Evolutionary conservation across 306 rosid genomes (phyloP), one percentile per base, ranked within the genome.

Genomic region (Ochetophila trinervis): DNA sequence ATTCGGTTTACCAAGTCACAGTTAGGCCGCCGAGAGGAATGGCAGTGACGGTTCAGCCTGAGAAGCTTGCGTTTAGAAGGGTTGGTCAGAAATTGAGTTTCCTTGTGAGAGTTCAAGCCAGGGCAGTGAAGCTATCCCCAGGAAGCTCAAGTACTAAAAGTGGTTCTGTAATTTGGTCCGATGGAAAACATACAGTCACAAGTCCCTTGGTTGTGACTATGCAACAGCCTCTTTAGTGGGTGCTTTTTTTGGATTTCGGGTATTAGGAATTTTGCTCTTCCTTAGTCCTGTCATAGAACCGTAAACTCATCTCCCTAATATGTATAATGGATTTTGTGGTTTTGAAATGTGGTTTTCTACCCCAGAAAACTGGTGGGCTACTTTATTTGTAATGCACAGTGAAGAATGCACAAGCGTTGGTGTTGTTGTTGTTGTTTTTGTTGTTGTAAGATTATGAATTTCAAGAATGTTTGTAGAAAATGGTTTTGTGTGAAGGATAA

Each of bases 131-230:
- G 81, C 91, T 88, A 42, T 78, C 97, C 10, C 77, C 96, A 6
- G 97, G 97, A 22, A 79, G 86, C 76, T 82, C 94, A 2, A 70
- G 60, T 40, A 73, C 84, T 67, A 73, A 68, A 61, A 83, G 85
- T 74, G 97, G 97, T 32, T 79, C 91, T 10, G 36, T 91, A 48
- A 66, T 83, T 68, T 91, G 96, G 97, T 80, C 82, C 8, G 97
- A 91, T 79, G 94, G 94, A 23, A 88, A 86, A 68, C 97, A 84
- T 71, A 68, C 24, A 44, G 97, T 88, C 73, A 84, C 97, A 5
- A 91, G 91, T 66, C 94, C 97, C 34, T 40, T 89, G 69, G 85
- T 91, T 67, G 97, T 88, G 72, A 86, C 96, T 20, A 85, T 88
- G 96, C 97, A 88, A 73, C 92, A 88, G 53, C 97, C 95, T 73